These are phyloP conservation scores for Pseudogymnoascus verrucosus DNA, from an alignment of 2,329 filamentous ascomycete genomes.

Conservation along the genomic window DNA sequence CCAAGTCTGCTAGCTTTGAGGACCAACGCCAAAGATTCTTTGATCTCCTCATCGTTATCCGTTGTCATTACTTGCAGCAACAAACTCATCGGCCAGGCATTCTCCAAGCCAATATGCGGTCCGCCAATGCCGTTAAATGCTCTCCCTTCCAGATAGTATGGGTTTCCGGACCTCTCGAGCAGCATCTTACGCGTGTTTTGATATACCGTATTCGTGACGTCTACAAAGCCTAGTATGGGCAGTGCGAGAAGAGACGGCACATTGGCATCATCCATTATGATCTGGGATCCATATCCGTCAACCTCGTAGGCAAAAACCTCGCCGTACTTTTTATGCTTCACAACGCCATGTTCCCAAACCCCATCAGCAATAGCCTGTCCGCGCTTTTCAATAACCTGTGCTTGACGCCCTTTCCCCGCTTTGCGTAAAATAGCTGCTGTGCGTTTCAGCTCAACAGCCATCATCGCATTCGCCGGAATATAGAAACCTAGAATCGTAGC, in stretches of 20 bases:
- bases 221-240: slow-evolving; percentile 69
- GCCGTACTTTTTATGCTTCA: slow-evolving; percentile 66
- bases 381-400: slow-evolving; percentile 49
- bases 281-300: slow-evolving; percentile 73
- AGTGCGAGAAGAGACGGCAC: slow-evolving; percentile 73
- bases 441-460: slow-evolving; percentile 77
- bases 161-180: slow-evolving; percentile 47
- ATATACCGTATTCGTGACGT: slow-evolving; percentile 60
- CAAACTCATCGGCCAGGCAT: slow-evolving; percentile 96
- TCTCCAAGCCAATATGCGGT: slow-evolving; percentile 71
- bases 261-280: slow-evolving; percentile 87
- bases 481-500: slow-evolving; percentile 91
- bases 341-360: slow-evolving; percentile 76
- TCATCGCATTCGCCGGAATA: slow-evolving; percentile 94
- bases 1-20: slow-evolving; percentile 68
- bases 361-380: slow-evolving; percentile 61
- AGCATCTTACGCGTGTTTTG: slow-evolving; percentile 76
- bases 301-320: slow-evolving; percentile 82
- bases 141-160: slow-evolving; percentile 73
- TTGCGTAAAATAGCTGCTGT: slow-evolving; percentile 61
- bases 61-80: slow-evolving; percentile 87
- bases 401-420: slow-evolving; percentile 44
- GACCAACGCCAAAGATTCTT: slow-evolving; percentile 62
- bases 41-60: slow-evolving; percentile 75
- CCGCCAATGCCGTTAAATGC: slow-evolving; percentile 86